Evolutionary conservation across 1,139 yeast genomes (phyloP), one percentile per base, ranked within the genome.

Genomic region (Saccharomyces pastorianus): DNA sequence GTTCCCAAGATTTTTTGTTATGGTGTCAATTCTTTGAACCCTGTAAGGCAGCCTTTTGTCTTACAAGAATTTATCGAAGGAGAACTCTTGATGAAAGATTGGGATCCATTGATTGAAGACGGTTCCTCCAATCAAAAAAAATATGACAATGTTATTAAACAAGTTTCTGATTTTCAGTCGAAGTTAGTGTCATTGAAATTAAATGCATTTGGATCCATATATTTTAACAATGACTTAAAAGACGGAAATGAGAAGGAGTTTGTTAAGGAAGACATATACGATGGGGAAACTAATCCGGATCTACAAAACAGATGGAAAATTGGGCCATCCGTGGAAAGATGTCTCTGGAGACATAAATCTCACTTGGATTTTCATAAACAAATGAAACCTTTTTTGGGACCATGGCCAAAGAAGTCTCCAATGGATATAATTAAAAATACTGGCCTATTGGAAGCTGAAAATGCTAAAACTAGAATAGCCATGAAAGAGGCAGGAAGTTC

Each of bases 241-340:
- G 71, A 76, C 61, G 60, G 61, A 52, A 72, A 69, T 51, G 67
- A 70, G 51, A 80, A 82, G 49, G 63, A 65, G 14, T 58, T 73
- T 2, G 71, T 75, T 6, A n/a, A 5, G 38, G 38, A 32, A 48
- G 76, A 75, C 32, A 88, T 95, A 3, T 86, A 85, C 61, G 82
- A 80, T 6, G 88, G 84, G 23, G 93, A 87, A 67, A 73, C 76
- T 32, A 75, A 83, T 53, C 74, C 76, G 28, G 71, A 69, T 31
- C 73, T 87, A 53, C 74, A 75, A 51, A 79, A 80, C 59, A 81
- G 96, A 73, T 91, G 95, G 95, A 80, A 86, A 68, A 83, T 93
- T 61, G 98, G 99, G 2, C 95, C 96, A n/a, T 81, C 89, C 46
- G 83, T 83, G 44, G 97, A 91, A 71, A 79, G 85, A 59, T 78